phyloP scores from a whole-genome alignment of 495 filamentous ascomycete species.

The Tuber magnatum region DNA sequence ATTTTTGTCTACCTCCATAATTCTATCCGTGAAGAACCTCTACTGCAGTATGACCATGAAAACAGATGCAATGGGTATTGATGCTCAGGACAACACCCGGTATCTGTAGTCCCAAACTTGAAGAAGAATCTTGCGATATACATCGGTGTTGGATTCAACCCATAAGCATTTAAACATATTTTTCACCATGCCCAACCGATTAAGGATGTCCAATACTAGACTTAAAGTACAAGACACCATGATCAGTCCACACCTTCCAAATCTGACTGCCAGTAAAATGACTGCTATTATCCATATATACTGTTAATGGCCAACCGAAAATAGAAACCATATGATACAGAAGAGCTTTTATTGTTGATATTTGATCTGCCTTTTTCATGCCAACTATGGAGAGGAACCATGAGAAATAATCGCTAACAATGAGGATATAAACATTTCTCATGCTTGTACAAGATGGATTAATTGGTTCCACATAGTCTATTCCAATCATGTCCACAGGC shows the following conservation, averaged over 20 bases:
- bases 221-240: no score
- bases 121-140: neutral
- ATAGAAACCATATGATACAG: neutral
- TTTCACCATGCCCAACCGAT: no score
- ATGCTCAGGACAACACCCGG: neutral
- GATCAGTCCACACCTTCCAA: no score
- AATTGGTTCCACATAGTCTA: no score
- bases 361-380: neutral
- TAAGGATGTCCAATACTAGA: no score
- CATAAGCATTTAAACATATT: no score
- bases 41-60: neutral
- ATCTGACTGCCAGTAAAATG: no score
- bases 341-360: neutral
- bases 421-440: neutral
- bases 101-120: neutral
- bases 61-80: neutral
- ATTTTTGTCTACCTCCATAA: no score
- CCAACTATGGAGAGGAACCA: no score
- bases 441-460: neutral
- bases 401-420: neutral
- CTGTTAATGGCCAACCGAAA: neutral
- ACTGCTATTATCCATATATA: neutral
- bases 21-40: neutral
- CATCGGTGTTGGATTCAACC: neutral
- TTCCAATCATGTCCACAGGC: no score